Evolutionary conservation across 306 rosid species (phyloP).

Genomic region (Glycine soja): DNA sequence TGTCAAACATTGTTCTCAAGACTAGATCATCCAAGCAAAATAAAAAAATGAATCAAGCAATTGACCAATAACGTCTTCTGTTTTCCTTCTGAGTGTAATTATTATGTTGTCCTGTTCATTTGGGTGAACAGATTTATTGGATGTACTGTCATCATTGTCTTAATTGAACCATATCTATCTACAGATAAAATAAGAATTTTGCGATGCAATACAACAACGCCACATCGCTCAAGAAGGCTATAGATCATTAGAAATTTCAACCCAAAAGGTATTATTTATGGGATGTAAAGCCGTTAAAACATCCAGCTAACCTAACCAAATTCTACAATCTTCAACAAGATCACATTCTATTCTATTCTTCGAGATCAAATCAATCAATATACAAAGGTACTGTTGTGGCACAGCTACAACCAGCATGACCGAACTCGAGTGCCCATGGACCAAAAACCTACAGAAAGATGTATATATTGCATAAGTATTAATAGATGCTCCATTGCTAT

Average conservation of each 20-base stretch:
- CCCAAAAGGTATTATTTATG: conserved; percentile 54
- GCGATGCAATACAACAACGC: conserved; percentile 43
- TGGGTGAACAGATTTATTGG: conserved; percentile 27
- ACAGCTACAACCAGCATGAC: conserved; percentile 20
- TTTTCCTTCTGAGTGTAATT: conserved; percentile 15
- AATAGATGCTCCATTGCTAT: background rate
- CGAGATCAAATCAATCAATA: conserved; percentile 68
- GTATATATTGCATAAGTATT: background rate
- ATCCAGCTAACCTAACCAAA: conserved; percentile 61
- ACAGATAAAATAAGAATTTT: conserved; percentile 18
- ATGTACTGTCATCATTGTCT: conserved; percentile 28
- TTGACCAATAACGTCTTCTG: background rate
- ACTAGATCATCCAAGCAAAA: background rate
- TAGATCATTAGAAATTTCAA: conserved; percentile 43
- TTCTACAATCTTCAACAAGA: conserved; percentile 57
- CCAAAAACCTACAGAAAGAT: conserved; percentile 49
- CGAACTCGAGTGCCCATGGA: conserved; percentile 38
- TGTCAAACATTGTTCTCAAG: conserved; percentile 1
- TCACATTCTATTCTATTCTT: conserved; percentile 65
- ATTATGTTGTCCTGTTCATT: conserved; percentile 34
- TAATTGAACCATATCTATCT: conserved; percentile 44
- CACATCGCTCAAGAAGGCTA: conserved; percentile 43
- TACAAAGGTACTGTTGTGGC: conserved; percentile 53
- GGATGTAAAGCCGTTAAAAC: conserved; percentile 52
- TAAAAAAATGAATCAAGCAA: background rate